Percentiles rank a stretch among this genome's conserved stretches.
Conservation (phyloP, 202 grass and related monocot species). For the Dendrocalamus latiflorus region DNA sequence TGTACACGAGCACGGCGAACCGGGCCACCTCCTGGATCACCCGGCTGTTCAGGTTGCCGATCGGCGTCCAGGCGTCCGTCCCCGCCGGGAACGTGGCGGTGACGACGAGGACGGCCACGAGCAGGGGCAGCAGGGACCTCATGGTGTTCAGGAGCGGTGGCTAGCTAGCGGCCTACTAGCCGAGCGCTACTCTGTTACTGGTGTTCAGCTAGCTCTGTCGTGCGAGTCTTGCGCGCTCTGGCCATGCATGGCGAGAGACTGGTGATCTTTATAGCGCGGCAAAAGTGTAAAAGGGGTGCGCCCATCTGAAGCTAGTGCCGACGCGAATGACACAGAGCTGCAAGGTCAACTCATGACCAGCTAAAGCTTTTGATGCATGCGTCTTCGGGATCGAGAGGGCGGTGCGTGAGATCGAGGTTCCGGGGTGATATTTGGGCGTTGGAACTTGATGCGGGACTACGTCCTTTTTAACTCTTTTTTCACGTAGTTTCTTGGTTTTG, state of each 20-base stretch:
- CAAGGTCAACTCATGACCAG: background rate
- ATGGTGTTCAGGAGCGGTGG: background rate
- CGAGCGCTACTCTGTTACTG: background rate
- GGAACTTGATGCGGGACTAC: background rate
- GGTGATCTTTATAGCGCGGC: constrained; percentile 15
- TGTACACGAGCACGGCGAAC: constrained; percentile 33
- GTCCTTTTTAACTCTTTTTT: background rate
- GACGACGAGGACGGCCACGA: background rate
- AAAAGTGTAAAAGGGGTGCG: background rate
- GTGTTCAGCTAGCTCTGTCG: background rate
- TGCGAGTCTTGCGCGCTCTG: background rate
- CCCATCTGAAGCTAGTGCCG: constrained; percentile 8
- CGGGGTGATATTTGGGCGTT: background rate
- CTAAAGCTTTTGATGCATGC: background rate
- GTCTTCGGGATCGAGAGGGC: constrained; percentile 2
- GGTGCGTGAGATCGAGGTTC: background rate
- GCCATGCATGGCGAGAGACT: background rate
- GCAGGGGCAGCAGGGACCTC: background rate
- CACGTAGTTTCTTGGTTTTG: constrained; percentile 17
- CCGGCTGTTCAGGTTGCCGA: background rate
- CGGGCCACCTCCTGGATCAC: constrained; percentile 17
- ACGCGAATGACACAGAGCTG: background rate
- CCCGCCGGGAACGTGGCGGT: background rate
- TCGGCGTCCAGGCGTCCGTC: constrained; percentile 15
- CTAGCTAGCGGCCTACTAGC: background rate